phyloP scores from a whole-genome alignment of 2,329 filamentous ascomycete species.

The Didymella lethalis region DNA sequence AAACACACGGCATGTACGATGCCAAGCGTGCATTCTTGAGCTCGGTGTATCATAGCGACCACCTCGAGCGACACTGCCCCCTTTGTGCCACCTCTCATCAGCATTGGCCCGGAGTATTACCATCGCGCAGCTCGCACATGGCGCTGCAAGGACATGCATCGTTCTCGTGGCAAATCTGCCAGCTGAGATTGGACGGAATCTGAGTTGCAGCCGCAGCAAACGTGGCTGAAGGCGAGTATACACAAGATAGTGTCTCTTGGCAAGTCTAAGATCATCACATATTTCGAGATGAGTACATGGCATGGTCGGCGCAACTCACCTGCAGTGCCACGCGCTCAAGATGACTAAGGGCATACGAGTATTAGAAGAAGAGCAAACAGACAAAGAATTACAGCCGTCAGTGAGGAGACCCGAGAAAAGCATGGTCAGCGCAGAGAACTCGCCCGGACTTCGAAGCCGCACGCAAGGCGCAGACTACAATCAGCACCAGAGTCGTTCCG shows the following conservation, averaged over 20 bases:
- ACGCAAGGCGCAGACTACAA: no score
- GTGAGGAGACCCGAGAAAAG: no score
- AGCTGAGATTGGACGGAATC: conserved; percentile 1
- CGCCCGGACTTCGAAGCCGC: no score
- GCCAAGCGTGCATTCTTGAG: conserved; percentile 5
- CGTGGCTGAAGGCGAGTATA: not conserved
- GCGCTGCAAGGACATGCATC: conserved; percentile 9
- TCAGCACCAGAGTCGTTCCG: no score
- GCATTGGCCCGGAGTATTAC: conserved; percentile 15
- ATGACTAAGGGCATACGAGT: not conserved
- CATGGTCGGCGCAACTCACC: not conserved
- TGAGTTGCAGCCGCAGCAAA: not conserved
- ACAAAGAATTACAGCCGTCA: not conserved
- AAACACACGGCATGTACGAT: conserved; percentile 4
- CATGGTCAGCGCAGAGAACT: no score
- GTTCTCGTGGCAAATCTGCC: not conserved
- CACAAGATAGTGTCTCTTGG: not conserved
- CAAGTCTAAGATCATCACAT: not conserved
- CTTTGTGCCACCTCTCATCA: conserved; percentile 5
- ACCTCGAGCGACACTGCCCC: conserved; percentile 4
- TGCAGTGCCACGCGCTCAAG: not conserved
- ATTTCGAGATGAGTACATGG: not conserved
- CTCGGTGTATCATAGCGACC: not conserved
- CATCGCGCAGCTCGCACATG: conserved; percentile 4
- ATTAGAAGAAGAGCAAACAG: not conserved